phyloP scores from a whole-genome alignment of 768 basidiomycete species.

The Leccinum barrowsii region DNA sequence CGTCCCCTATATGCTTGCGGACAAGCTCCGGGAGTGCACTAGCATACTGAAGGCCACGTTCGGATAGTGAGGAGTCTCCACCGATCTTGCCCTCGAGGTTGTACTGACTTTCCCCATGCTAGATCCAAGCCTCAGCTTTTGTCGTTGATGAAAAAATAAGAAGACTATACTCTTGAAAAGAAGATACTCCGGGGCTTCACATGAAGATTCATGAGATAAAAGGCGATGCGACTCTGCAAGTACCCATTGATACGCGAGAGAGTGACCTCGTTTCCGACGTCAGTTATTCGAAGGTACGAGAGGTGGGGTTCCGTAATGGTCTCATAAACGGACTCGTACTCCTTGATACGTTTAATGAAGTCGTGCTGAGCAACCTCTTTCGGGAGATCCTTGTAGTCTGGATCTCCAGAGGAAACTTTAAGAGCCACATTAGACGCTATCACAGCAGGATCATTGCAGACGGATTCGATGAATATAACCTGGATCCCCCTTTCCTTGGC shows the following conservation, averaged over 20 bases:
- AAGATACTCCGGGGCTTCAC: constrained; percentile 96
- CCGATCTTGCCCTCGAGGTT: constrained; percentile 97
- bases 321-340: constrained; percentile 95
- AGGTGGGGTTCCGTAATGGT: constrained; percentile 89
- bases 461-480: constrained; percentile 91
- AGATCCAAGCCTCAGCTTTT: constrained; percentile 8
- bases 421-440: constrained; percentile 96
- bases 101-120: constrained; percentile 98
- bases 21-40: constrained; percentile 82
- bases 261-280: constrained; percentile 89
- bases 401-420: constrained; percentile 95
- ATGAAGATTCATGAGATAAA: constrained; percentile 98
- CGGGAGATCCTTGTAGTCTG: constrained; percentile 91
- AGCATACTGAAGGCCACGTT: constrained; percentile 82
- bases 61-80: constrained; percentile 89
- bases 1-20: constrained; percentile 86
- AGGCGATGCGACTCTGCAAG: constrained; percentile 93
- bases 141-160: neutral
- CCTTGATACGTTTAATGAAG: constrained; percentile 85
- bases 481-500: constrained; percentile 82
- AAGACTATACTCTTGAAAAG: constrained; percentile 76
- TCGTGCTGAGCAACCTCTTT: constrained; percentile 84
- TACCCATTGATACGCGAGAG: constrained; percentile 90
- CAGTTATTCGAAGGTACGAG: constrained; percentile 87
- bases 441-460: constrained; percentile 90